phyloP scores from a whole-genome alignment of 2,329 filamentous ascomycete species.

The Aspergillus ochraceoroseus region DNA sequence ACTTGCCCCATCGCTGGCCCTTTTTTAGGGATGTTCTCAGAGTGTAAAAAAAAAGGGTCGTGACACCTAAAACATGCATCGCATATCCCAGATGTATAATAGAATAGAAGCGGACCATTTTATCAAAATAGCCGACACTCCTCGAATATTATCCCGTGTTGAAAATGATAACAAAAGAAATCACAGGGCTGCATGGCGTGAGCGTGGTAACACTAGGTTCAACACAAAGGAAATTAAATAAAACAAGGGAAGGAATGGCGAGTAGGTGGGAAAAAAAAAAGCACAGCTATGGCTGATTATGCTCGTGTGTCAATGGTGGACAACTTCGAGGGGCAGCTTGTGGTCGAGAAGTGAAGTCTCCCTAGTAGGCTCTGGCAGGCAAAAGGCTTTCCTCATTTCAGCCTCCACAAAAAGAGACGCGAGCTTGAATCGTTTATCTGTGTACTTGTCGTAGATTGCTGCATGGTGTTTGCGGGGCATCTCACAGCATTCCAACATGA shows the following conservation, averaged over 20 bases:
- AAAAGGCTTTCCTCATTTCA: slow-evolving; percentile 62
- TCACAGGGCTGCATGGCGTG: slow-evolving; percentile 1
- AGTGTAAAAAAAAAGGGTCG: slow-evolving; percentile 3
- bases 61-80: slow-evolving; percentile 1
- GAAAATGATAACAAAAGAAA: slow-evolving; percentile 12
- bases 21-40: slow-evolving; percentile 3
- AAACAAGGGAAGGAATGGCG: slow-evolving; percentile 7
- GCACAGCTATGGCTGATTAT: slow-evolving; percentile 12
- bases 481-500: slow-evolving; percentile 84
- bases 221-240: slow-evolving; percentile 13
- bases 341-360: slow-evolving; percentile 16
- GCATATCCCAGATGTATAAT: slow-evolving; percentile 6
- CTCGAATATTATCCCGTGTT: slow-evolving; percentile 1
- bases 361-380: slow-evolving; percentile 40
- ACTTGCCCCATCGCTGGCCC: neutral
- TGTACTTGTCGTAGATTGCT: slow-evolving; percentile 89
- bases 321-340: slow-evolving; percentile 14
- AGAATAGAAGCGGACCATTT: too few relatives aligned
- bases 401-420: slow-evolving; percentile 74
- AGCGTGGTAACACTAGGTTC: neutral
- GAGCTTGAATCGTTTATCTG: slow-evolving; percentile 78
- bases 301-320: slow-evolving; percentile 20
- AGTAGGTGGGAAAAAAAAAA: slow-evolving; percentile 11
- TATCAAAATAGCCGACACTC: neutral
- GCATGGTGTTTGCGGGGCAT: slow-evolving; percentile 73